Evolutionary conservation across 177 flowering plant species (phyloP).

Genomic region (Vitis hybrid): DNA sequence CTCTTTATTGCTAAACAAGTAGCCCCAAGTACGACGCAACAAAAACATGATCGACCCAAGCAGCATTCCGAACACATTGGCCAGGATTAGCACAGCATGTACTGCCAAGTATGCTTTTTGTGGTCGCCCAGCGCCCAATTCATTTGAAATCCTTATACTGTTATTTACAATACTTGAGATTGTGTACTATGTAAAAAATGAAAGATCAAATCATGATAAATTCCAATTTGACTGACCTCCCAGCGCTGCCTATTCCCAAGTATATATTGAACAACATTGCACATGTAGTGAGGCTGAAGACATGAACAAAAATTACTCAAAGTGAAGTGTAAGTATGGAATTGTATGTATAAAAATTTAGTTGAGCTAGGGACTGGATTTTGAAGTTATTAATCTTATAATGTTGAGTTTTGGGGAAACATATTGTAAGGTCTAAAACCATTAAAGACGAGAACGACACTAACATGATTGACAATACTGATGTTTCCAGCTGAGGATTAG

Average conservation of each 20-base stretch:
- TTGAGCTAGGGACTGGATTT: no score
- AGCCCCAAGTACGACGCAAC: background rate
- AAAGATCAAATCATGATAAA: no score
- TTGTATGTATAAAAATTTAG: background rate
- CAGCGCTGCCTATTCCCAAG: no score
- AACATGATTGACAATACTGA: constrained; percentile 27
- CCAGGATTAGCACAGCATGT: constrained; percentile 1
- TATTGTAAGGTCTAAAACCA: background rate
- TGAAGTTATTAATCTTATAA: no score
- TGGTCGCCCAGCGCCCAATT: constrained; percentile 6
- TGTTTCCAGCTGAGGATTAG: constrained; percentile 24
- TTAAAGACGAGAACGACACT: no score
- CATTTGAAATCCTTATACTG: constrained; percentile 5
- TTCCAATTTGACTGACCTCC: background rate
- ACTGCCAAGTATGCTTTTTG: constrained; percentile 1
- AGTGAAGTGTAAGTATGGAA: background rate
- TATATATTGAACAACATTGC: no score
- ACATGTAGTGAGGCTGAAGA: no score
- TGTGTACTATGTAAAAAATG: background rate
- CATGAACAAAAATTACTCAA: no score
- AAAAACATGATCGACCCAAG: background rate
- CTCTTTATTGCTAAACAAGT: constrained; percentile 8
- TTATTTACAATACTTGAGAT: background rate
- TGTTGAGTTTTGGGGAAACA: background rate
- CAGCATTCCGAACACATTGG: background rate